phyloP scores from a whole-genome alignment of 2,329 filamentous ascomycete species.

The Beauveria sp. region DNA sequence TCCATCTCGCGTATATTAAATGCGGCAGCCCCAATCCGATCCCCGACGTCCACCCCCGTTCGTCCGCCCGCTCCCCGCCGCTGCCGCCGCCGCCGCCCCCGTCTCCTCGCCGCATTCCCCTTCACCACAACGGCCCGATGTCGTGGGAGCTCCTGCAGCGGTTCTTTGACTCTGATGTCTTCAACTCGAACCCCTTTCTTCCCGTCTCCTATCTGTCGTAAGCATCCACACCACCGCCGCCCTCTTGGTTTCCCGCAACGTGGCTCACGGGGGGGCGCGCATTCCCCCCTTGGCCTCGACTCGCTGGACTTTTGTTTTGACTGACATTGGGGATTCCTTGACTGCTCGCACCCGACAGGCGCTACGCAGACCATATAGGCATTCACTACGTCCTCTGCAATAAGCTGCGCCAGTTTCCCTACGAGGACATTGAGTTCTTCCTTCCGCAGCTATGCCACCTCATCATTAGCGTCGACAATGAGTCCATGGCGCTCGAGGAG shows the following conservation, averaged over 20 bases:
- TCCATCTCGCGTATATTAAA: background rate
- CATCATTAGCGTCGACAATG: slow-evolving; percentile 80
- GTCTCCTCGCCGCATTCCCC: slow-evolving; percentile 13
- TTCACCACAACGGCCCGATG: slow-evolving; percentile 37
- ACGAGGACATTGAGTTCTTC: slow-evolving; percentile 91
- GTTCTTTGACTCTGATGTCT: slow-evolving; percentile 90
- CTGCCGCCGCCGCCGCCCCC: slow-evolving; percentile 17
- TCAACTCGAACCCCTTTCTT: slow-evolving; percentile 84
- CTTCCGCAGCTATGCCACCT: slow-evolving; percentile 81
- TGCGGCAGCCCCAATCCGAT: slow-evolving; percentile 5
- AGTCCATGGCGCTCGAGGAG: slow-evolving; percentile 85
- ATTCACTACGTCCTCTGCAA: slow-evolving; percentile 85
- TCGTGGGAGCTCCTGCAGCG: slow-evolving; percentile 84
- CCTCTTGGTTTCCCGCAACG: background rate
- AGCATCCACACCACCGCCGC: slow-evolving; percentile 28
- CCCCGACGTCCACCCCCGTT: background rate
- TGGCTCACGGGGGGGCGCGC: background rate
- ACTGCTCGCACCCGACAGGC: slow-evolving; percentile 41
- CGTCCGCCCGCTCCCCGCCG: slow-evolving; percentile 2
- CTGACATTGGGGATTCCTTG: slow-evolving; percentile 5
- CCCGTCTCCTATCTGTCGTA: slow-evolving; percentile 84
- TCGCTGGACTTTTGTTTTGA: background rate
- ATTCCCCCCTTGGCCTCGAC: background rate
- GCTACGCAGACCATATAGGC: slow-evolving; percentile 82
- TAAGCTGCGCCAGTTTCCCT: slow-evolving; percentile 81